Conservation (phyloP, 495 filamentous ascomycete genomes). For the Bathelium albidoporum region DNA sequence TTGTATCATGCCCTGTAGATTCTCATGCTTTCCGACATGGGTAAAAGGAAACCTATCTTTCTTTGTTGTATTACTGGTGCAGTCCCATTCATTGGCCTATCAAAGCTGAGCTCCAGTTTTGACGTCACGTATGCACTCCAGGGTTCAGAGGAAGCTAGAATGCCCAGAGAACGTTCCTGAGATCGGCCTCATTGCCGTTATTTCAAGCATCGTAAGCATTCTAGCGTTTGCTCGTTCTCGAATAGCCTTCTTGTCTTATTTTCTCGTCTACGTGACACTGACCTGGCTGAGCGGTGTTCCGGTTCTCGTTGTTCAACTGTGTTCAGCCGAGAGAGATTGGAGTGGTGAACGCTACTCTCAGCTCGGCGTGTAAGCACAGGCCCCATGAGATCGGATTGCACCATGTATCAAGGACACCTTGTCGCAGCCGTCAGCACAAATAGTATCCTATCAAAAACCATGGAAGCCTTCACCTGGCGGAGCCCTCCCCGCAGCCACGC, state of each 20-base stretch:
- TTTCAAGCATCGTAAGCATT: not conserved
- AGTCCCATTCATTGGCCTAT: not conserved
- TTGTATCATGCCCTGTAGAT: not conserved
- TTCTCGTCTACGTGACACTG: not conserved
- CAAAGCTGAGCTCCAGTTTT: not conserved
- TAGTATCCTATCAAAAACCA: not conserved
- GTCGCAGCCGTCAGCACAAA: conserved; percentile 3
- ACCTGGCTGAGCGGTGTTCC: not conserved
- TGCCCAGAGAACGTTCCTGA: not conserved
- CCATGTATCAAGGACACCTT: conserved; percentile 3
- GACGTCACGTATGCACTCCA: not conserved
- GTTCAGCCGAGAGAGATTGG: not conserved
- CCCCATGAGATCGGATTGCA: not conserved
- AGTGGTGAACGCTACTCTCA: not conserved
- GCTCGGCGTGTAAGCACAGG: not conserved
- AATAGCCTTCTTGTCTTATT: not conserved
- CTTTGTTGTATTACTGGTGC: not conserved
- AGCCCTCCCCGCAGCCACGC: not conserved
- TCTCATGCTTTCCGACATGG: not conserved
- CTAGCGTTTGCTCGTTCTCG: not conserved
- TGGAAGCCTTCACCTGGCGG: not conserved
- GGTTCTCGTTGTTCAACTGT: not conserved
- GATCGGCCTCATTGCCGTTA: not conserved
- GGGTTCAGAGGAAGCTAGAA: not conserved
- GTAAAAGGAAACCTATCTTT: not conserved